Percentiles rank a stretch among this genome's conserved stretches.
These are phyloP conservation scores for Kwoniella shivajii DNA, from an alignment of 1,284 basidiomycete genomes.

Conservation along the genomic window DNA sequence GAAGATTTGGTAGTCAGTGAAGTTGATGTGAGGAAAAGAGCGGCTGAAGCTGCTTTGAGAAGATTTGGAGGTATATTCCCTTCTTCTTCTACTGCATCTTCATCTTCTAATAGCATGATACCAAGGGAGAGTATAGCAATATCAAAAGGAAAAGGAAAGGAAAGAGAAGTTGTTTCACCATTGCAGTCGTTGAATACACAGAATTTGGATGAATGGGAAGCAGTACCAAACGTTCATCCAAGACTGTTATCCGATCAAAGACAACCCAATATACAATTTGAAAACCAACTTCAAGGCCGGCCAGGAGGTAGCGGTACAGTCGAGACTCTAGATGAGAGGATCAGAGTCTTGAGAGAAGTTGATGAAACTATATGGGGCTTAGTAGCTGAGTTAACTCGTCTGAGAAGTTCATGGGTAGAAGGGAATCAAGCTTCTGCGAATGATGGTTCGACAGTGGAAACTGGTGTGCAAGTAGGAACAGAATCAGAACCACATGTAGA, in stretches of 20 bases:
- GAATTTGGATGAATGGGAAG: slow-evolving; percentile 12
- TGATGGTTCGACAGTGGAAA: slow-evolving; percentile 23
- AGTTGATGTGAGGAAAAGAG: slow-evolving; percentile 20
- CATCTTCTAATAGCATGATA: too few species aligned
- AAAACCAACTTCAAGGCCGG: too few species aligned
- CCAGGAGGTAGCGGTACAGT: background rate
- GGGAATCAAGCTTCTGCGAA: slow-evolving; percentile 8
- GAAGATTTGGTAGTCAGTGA: slow-evolving; percentile 59
- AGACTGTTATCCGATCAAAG: background rate
- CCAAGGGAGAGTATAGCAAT: background rate
- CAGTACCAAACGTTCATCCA: background rate
- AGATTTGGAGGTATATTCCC: slow-evolving; percentile 28
- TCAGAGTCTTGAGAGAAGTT: slow-evolving; percentile 73
- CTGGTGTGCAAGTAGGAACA: background rate
- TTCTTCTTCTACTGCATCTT: too few species aligned
- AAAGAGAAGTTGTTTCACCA: background rate
- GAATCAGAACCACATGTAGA: background rate
- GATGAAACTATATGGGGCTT: slow-evolving; percentile 68
- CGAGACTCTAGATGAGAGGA: slow-evolving; percentile 68
- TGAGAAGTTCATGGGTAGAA: slow-evolving; percentile 62
- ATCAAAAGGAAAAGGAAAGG: slow-evolving; percentile 27
- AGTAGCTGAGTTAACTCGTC: slow-evolving; percentile 72
- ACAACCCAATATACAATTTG: too few species aligned
- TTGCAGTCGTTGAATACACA: background rate
- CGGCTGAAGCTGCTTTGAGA: slow-evolving; percentile 38